Evolutionary conservation across 495 filamentous ascomycete genomes (phyloP).

Genomic region (Penicillium lividum): DNA sequence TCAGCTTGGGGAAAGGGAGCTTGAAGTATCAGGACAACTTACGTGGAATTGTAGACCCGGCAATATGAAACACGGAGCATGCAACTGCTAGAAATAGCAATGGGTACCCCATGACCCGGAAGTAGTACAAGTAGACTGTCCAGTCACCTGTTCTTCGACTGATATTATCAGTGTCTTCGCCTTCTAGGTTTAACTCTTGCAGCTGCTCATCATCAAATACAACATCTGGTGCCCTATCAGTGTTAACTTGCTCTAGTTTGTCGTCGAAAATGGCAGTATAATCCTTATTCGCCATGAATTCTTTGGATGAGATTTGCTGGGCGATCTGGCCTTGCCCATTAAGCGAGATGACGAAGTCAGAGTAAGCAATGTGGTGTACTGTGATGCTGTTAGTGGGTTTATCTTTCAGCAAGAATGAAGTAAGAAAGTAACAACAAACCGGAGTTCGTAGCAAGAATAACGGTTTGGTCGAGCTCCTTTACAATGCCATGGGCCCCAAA

Average conservation of each 20-base stretch:
- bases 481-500: conserved; percentile 28
- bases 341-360: conserved; percentile 27
- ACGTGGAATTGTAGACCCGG: conserved; percentile 24
- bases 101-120: conserved; percentile 28
- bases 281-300: conserved; percentile 12
- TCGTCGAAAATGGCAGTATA: conserved; percentile 9
- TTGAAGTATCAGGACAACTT: conserved; percentile 3
- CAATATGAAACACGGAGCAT: conserved; percentile 30
- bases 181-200: conserved; percentile 19
- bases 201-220: conserved; percentile 24
- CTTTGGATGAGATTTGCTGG: conserved; percentile 18
- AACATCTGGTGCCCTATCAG: conserved; percentile 15
- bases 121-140: conserved; percentile 35
- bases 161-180: conserved; percentile 19
- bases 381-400: conserved; percentile 1
- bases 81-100: conserved; percentile 26
- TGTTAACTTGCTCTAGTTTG: neutral
- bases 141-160: conserved; percentile 36
- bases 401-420: neutral
- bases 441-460: conserved; percentile 29
- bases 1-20: neutral
- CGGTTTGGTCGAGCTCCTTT: conserved; percentile 24
- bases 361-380: conserved; percentile 22
- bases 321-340: conserved; percentile 13
- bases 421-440: neutral